Evolutionary conservation across 805 yeast genomes (phyloP), one percentile per base, ranked within the genome.

Genomic region (Groenewaldozyma tartarivorans): DNA sequence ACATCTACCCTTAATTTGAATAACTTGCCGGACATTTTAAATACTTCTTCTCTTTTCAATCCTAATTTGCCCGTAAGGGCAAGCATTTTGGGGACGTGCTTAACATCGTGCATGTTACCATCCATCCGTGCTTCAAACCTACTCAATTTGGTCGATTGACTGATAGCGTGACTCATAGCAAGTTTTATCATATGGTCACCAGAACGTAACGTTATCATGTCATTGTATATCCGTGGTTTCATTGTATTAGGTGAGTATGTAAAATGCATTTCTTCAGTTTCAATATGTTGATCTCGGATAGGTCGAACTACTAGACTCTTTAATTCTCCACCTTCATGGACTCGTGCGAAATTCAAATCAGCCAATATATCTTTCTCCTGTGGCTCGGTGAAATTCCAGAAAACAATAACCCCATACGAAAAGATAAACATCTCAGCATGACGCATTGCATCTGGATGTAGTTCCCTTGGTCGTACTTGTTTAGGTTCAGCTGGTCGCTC

Each of bases 291-390:
- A 51, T 88, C 96, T 47, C 77, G 79, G 30, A 53, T 51, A 0
- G 95, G 92, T 39, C 83, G 72, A 3, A 81, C 66, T 20, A 82
- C 74, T 18, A 87, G 62, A 7, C 71, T 63, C 34, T 52, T 44
- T 33, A 41, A 36, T 13, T 44, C 46, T 13, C 48, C 47, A 13
- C 42, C 38, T 15, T 39, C 45, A 56, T 38, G 41, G 38, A 37
- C 24, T 39, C 49, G 61, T 4, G 85, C 85, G 62, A 81, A 77
- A n/a, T 79, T 81, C 48, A 92, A 67, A 55, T 92, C 98, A 1
- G 96, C 97, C 41, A 92, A 69, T 16, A 92, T 77, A 53, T 90
- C 92, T 64, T 87, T 87, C 54, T 92, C 98, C 56, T 92, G 96
- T 5, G 75, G 68, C 56, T 87, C 96, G 2, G 90, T 77, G 52